Evolutionary conservation across 164 flowering plant genomes (phyloP).

Genomic region (Amborella trichopoda): DNA sequence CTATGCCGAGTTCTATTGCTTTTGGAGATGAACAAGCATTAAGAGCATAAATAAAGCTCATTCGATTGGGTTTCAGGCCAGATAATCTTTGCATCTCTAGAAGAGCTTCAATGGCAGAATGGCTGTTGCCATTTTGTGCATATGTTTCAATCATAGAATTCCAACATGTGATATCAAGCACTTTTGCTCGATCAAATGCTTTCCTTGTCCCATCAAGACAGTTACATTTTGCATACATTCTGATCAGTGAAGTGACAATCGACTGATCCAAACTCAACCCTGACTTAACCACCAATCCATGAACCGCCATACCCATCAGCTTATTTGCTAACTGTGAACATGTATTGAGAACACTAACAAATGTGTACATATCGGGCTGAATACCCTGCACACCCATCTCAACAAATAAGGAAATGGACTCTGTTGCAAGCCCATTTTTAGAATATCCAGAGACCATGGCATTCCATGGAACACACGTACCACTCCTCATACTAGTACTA

Average conservation of each 20-base stretch:
- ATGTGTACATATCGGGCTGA: slow-evolving; percentile 38
- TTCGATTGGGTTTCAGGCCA: slow-evolving; percentile 52
- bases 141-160: slow-evolving; percentile 62
- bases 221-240: slow-evolving; percentile 71
- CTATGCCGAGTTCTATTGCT: slow-evolving; percentile 74
- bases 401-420: slow-evolving; percentile 35
- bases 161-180: slow-evolving; percentile 62
- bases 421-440: slow-evolving; percentile 46
- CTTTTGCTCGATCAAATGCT: slow-evolving; percentile 31
- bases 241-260: slow-evolving; percentile 60
- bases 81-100: slow-evolving; percentile 62
- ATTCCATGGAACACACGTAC: slow-evolving; percentile 47
- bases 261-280: slow-evolving; percentile 33
- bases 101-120: slow-evolving; percentile 59
- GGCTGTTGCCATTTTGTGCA: slow-evolving; percentile 47
- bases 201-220: slow-evolving; percentile 23
- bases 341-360: slow-evolving; percentile 42
- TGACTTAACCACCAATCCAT: slow-evolving; percentile 27
- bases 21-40: slow-evolving; percentile 54
- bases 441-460: slow-evolving; percentile 49
- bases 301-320: slow-evolving; percentile 43
- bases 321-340: slow-evolving; percentile 37
- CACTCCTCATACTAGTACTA: slow-evolving; percentile 23
- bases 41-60: slow-evolving; percentile 52
- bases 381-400: slow-evolving; percentile 29